Evolutionary conservation across 805 yeast species (phyloP), one percentile per base, ranked within the genome.

Genomic region (Metschnikowia santaceciliae): DNA sequence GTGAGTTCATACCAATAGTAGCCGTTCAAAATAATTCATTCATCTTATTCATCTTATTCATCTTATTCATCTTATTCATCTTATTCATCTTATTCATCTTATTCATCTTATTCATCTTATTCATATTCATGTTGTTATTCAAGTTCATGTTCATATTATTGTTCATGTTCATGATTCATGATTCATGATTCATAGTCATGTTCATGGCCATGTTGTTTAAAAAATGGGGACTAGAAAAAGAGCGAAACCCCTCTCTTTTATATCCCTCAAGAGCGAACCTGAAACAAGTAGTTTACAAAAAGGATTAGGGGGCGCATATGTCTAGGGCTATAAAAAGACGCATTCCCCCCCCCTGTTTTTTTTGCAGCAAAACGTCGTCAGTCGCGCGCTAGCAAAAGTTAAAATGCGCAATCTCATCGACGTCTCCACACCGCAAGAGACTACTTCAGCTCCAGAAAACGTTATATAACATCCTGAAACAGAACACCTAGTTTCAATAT

Each of bases 331-430:
- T 40, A 40, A 40, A 26, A 40, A 6, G 22, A 17, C 37, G 19
- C 45, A 42, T 33, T 10, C 17, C 11, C 19, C 37, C 20, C 38
- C 30, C 11, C 3, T 0, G 17, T 4, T 19, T 20, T 32, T 42
- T 42, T 42, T 42, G 38, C 46, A 42, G 46, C 46, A 42, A 42
- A 42, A 33, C 30, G 3, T 20, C 30, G 19, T 17, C 10, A 14
- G 46, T 8, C 32, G 37, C 46, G 46, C 46, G 46, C 32, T n/a
- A 30, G 43, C 43, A 26, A 40, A 22, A 14, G 38, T 39, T 8
- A 20, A 42, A 42, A 34, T 42, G 46, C 46, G 46, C 37, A 42
- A 23, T 30, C 30, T 32, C 46, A 14, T n/a, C 11, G n/a, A 39
- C 7, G 10, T 20, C 30, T 42, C 46, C 36, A 13, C 22, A 40